Evolutionary conservation across 306 rosid genomes (phyloP).

Genomic region (Trifolium subterraneum): DNA sequence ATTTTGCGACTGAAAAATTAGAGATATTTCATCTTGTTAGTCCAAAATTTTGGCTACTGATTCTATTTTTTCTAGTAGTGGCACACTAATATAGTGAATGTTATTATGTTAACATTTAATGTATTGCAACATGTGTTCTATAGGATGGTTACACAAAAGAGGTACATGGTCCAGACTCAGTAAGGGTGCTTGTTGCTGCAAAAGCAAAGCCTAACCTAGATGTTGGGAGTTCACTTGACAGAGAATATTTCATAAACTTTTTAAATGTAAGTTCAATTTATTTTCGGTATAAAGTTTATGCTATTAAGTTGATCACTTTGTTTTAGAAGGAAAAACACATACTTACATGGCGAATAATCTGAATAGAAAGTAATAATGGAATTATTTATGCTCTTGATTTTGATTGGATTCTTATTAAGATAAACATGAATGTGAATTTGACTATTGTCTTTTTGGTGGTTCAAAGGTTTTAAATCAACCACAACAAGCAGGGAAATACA

Average conservation of each 20-base stretch:
- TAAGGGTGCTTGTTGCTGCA: slow-evolving; percentile 83
- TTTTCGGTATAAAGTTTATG: too few relatives aligned
- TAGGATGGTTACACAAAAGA: slow-evolving; percentile 90
- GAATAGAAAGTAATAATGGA: not conserved
- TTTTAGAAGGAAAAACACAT: too few relatives aligned
- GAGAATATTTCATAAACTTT: slow-evolving; percentile 72
- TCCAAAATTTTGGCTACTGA: too few relatives aligned
- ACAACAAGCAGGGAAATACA: slow-evolving; percentile 64
- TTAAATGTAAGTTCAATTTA: slow-evolving; percentile 58
- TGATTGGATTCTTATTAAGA: slow-evolving; percentile 23
- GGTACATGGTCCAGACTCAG: slow-evolving; percentile 67
- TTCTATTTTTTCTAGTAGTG: not conserved
- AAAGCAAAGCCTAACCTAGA: slow-evolving; percentile 77
- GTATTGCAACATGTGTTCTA: slow-evolving; percentile 36
- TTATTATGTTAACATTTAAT: slow-evolving; percentile 22
- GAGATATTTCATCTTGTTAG: too few relatives aligned
- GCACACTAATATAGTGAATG: not conserved
- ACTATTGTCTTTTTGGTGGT: slow-evolving; percentile 14
- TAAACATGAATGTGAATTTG: slow-evolving; percentile 22
- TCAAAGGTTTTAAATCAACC: slow-evolving; percentile 50
- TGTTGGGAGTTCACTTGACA: slow-evolving; percentile 61
- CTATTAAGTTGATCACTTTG: too few relatives aligned
- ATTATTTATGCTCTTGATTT: not conserved
- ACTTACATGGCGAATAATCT: not conserved
- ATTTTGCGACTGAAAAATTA: too few relatives aligned